Evolutionary conservation across 331 rosid species (phyloP), one percentile per base, ranked within the genome.

Genomic region (Pyrus hybrid): DNA sequence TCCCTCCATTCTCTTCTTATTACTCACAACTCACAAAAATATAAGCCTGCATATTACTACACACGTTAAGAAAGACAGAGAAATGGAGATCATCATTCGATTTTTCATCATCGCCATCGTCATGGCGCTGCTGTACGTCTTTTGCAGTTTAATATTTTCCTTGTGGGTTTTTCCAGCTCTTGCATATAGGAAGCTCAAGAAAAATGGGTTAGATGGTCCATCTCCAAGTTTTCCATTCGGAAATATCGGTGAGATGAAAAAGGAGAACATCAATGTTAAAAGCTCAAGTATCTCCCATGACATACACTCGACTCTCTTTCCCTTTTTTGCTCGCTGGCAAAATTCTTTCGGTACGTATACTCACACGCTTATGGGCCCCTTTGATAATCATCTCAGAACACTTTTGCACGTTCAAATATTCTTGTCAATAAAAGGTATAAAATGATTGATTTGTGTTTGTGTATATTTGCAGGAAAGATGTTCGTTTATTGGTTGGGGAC

Each of bases 401-500:
- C 3, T 37, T 37, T 37, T 37, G 3, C 13, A 37, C 45, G 45
- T 37, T 37, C 4, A 37, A 37, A 37, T 9, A 37, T 37, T 37
- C 43, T 9, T 37, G 13, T 37, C 43, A 37, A 37, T 37, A 37
- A 37, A 37, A 0, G 13, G 4, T 20, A 3, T 20, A 60, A 12
- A 13, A 4, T 61, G 16, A 49, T 11, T 28, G 16, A 70, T 45
- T 43, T 23, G 21, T 41, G 22, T 11, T 61, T 28, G 10, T 56
- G 53, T n/a, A 63, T 62, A 18, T 11, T 21, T 68, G 81, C 83
- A 93, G 98, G 98, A 75, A 91, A 93, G 35, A 80, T 84, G 37
- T 93, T 86, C 23, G 72, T 93, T 32, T 93, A 93, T 71, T 93
- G 97, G 98, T 76, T 93, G 13, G 98, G 98, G 20, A 91, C 96